A percentile compares a stretch with the other conserved stretches of the same genome.
Conservation (phyloP, 2,329 filamentous ascomycete species). For the Rhinocladiella mackenziei region DNA sequence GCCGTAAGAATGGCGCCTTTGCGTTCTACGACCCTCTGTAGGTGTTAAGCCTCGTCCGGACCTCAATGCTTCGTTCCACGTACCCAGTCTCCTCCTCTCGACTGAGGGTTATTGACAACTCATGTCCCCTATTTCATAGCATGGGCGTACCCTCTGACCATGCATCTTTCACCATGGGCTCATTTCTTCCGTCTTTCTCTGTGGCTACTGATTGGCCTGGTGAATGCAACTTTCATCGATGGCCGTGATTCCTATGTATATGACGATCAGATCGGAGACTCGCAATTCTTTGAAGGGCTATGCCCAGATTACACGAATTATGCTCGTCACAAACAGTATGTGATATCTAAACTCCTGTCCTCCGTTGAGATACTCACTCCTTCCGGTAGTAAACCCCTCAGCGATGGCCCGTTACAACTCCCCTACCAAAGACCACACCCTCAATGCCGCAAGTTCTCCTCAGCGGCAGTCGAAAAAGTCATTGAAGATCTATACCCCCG, state of each 20-base stretch:
- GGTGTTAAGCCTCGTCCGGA: neutral
- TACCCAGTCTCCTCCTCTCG: neutral
- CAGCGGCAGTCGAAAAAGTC: constrained; percentile 78
- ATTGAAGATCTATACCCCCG: constrained; percentile 75
- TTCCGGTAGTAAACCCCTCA: constrained; percentile 67
- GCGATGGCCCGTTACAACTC: constrained; percentile 70
- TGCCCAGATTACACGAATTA: constrained; percentile 34
- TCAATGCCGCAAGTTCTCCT: constrained; percentile 84
- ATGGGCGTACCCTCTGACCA: neutral
- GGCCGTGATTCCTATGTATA: constrained; percentile 12
- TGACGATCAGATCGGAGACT: constrained; percentile 17
- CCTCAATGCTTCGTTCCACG: neutral
- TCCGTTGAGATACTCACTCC: constrained; percentile 6
- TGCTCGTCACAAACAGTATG: constrained; percentile 28
- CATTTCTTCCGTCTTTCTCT: constrained; percentile 2
- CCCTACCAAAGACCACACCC: constrained; percentile 80
- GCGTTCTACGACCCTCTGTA: too few relatives aligned
- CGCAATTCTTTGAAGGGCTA: constrained; percentile 20
- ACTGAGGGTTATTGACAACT: too few relatives aligned
- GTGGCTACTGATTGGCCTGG: constrained; percentile 3
- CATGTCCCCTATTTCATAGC: too few relatives aligned
- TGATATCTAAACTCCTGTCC: neutral
- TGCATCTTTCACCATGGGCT: constrained; percentile 9
- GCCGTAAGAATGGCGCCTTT: too few relatives aligned
- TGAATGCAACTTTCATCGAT: constrained; percentile 3